Conservation (phyloP, 1,139 yeast species). For the Geotrichum siamense region DNA sequence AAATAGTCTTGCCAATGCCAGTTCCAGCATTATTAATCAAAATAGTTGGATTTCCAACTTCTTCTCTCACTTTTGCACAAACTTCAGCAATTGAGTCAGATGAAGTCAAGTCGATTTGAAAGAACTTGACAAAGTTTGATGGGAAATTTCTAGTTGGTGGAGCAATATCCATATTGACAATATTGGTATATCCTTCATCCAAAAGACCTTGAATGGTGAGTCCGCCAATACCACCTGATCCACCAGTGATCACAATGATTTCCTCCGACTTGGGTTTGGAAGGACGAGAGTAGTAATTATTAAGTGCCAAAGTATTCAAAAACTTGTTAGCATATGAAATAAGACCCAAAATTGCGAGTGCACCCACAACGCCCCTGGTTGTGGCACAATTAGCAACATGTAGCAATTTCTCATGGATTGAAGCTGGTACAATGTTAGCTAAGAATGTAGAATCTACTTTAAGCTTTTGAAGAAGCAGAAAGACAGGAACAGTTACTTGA, state of each 20-base stretch:
- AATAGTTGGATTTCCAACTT: conserved; percentile 49
- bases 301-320: conserved; percentile 11
- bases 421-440: not conserved
- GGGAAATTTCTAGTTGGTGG: conserved; percentile 8
- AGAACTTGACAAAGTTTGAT: conserved; percentile 10
- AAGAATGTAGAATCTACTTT: conserved; percentile 5
- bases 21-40: conserved; percentile 70
- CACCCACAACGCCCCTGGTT: conserved; percentile 1
- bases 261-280: conserved; percentile 8
- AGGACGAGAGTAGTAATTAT: conserved; percentile 9
- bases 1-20: conserved; percentile 48
- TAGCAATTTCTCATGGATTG: not conserved
- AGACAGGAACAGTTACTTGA: conserved; percentile 6
- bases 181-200: conserved; percentile 7
- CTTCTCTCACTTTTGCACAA: conserved; percentile 33
- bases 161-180: conserved; percentile 16
- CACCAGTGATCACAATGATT: conserved; percentile 18
- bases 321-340: conserved; percentile 10
- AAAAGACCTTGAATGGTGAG: conserved; percentile 13
- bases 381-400: conserved; percentile 1
- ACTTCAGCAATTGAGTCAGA: conserved; percentile 36
- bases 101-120: conserved; percentile 37
- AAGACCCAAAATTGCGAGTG: conserved; percentile 4
- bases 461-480: conserved; percentile 1
- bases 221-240: conserved; percentile 18